Percentiles rank a stretch among this genome's conserved stretches.
Evolutionary conservation across 768 basidiomycete species (phyloP).

Genomic region (Panaeolus papilionaceus): DNA sequence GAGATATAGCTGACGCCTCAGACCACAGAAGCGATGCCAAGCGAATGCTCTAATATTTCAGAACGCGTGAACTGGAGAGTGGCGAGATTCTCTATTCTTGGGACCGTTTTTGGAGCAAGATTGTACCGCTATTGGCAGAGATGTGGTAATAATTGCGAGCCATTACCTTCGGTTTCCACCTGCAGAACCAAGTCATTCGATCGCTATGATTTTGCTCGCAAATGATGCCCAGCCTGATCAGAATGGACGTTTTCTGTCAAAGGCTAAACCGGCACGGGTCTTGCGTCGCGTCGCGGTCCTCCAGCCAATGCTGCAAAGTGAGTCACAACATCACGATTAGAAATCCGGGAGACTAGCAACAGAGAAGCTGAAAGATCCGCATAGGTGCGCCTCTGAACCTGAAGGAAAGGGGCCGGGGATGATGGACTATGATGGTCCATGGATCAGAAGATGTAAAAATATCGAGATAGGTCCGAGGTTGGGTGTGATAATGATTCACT

Average conservation of each 20-base stretch:
- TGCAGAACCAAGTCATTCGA: background rate
- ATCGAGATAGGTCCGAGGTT: slow-evolving; percentile 6
- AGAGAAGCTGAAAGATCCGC: background rate
- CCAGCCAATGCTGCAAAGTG: background rate
- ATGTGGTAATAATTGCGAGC: background rate
- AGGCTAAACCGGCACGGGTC: slow-evolving; percentile 10
- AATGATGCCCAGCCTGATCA: background rate
- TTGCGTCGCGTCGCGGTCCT: background rate
- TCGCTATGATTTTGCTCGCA: background rate
- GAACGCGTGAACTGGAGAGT: background rate
- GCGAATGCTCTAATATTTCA: background rate
- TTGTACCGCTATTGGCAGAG: slow-evolving; percentile 22
- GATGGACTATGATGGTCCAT: background rate
- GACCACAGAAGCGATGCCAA: background rate
- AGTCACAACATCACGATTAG: background rate
- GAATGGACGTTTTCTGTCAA: slow-evolving; percentile 13
- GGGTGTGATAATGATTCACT: background rate
- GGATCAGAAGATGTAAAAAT: background rate
- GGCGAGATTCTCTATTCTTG: background rate
- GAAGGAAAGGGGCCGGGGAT: background rate
- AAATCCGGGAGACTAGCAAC: background rate
- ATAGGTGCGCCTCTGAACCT: background rate
- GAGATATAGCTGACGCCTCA: slow-evolving; percentile 2
- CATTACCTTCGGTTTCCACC: background rate
- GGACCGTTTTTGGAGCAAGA: background rate